Evolutionary conservation across 2,329 filamentous ascomycete genomes (phyloP).

Genomic region (Coniochaeta prunicola): DNA sequence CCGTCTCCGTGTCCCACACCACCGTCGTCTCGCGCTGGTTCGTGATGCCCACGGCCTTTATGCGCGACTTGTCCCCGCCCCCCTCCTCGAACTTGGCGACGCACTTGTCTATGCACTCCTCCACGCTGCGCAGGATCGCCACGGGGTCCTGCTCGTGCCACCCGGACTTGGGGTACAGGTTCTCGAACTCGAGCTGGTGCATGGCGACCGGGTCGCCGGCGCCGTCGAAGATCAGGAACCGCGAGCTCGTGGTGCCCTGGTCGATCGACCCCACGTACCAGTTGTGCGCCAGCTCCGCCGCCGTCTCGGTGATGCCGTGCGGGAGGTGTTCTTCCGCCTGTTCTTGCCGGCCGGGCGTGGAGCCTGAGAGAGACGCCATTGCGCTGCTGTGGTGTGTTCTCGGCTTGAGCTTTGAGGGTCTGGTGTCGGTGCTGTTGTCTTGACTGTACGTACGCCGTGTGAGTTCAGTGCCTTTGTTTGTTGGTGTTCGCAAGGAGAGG

Average conservation of each 20-base stretch:
- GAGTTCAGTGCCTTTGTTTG: background rate
- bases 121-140: slow-evolving; percentile 68
- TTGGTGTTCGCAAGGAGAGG: background rate
- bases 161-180: slow-evolving; percentile 80
- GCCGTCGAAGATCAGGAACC: slow-evolving; percentile 85
- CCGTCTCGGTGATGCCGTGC: slow-evolving; percentile 16
- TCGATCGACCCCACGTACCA: slow-evolving; percentile 81
- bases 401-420: background rate
- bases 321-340: slow-evolving; percentile 8
- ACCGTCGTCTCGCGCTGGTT: slow-evolving; percentile 87
- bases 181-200: slow-evolving; percentile 82
- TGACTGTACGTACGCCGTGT: background rate
- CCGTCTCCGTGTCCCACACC: slow-evolving; percentile 75
- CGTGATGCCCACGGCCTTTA: slow-evolving; percentile 77
- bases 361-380: background rate
- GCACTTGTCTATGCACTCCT: slow-evolving; percentile 72
- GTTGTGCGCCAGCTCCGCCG: slow-evolving; percentile 24
- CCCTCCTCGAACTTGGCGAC: slow-evolving; percentile 62
- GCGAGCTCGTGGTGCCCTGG: slow-evolving; percentile 81
- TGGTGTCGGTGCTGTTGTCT: background rate
- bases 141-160: slow-evolving; percentile 87
- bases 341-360: background rate
- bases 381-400: background rate
- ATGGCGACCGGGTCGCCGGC: slow-evolving; percentile 69
- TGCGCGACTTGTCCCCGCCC: slow-evolving; percentile 60